Conservation (phyloP, 495 filamentous ascomycete genomes). For the Podospora bellae-mahoneyi region DNA sequence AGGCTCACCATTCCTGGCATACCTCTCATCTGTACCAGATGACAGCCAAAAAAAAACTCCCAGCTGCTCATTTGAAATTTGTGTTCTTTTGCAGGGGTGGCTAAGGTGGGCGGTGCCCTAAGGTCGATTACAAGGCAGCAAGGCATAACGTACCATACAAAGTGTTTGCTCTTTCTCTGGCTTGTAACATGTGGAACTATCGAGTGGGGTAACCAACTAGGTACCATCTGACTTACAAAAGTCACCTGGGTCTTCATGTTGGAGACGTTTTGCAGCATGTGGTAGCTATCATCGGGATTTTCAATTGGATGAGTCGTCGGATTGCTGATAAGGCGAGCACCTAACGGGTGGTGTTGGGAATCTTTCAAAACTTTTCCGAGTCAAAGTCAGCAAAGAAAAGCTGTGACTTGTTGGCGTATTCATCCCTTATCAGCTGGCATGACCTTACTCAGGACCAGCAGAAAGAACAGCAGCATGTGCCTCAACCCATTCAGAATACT, state of each 20-base stretch:
- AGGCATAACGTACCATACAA: background rate
- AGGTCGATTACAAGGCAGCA: background rate
- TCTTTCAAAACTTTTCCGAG: too few relatives aligned
- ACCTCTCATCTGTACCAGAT: background rate
- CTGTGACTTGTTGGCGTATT: background rate
- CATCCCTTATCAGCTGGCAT: background rate
- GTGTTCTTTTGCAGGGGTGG: background rate
- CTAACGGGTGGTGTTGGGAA: too few relatives aligned
- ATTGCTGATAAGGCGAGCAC: too few relatives aligned
- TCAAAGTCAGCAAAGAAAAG: too few relatives aligned
- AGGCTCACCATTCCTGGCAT: background rate
- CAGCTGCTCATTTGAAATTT: background rate
- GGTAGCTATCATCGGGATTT: too few relatives aligned
- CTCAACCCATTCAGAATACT: background rate
- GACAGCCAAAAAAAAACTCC: background rate
- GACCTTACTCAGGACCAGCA: background rate
- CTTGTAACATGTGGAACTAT: too few relatives aligned
- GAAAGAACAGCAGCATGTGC: background rate
- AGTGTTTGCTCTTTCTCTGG: background rate
- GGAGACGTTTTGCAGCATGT: too few relatives aligned
- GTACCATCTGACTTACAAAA: too few relatives aligned
- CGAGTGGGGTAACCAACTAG: too few relatives aligned
- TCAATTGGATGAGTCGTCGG: too few relatives aligned
- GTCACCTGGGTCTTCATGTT: too few relatives aligned
- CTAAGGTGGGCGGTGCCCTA: background rate